Percentiles rank a stretch among this genome's conserved stretches.
Conservation (phyloP, 2,329 filamentous ascomycete species). For the Myriosclerotinia scirpicola region DNA sequence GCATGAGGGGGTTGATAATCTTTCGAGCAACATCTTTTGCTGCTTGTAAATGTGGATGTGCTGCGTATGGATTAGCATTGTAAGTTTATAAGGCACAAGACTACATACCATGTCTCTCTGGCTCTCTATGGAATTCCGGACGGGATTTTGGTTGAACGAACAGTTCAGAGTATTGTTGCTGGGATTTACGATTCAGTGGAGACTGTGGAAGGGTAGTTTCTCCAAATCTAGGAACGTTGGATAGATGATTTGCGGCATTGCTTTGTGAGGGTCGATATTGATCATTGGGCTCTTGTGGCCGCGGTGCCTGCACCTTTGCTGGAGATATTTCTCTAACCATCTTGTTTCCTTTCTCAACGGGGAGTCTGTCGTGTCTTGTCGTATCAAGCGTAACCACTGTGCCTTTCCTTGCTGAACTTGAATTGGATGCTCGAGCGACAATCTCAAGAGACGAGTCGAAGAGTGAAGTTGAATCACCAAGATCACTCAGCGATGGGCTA, state of each 20-base stretch:
- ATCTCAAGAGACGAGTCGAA: conserved; percentile 31
- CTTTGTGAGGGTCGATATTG: conserved; percentile 24
- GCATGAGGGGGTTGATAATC: conserved; percentile 34
- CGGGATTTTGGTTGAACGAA: conserved; percentile 40
- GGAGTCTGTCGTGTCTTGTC: conserved; percentile 16
- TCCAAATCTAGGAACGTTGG: conserved; percentile 38
- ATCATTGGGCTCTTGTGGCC: conserved; percentile 33
- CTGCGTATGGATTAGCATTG: conserved; percentile 21
- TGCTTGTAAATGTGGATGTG: conserved; percentile 38
- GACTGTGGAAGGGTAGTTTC: conserved; percentile 39
- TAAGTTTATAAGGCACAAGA: background rate
- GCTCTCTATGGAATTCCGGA: conserved; percentile 39
- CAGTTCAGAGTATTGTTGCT: conserved; percentile 34
- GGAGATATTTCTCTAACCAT: conserved; percentile 42
- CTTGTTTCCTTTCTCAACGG: conserved; percentile 22
- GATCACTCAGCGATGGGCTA: conserved; percentile 32
- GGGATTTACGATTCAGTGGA: conserved; percentile 34
- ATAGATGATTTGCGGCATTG: conserved; percentile 24
- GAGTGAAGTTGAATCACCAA: conserved; percentile 40
- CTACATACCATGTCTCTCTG: conserved; percentile 31
- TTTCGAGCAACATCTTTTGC: conserved; percentile 35
- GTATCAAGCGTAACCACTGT: conserved; percentile 31
- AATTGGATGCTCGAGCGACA: conserved; percentile 26
- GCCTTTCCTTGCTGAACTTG: conserved; percentile 23
- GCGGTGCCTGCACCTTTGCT: conserved; percentile 34